phyloP scores from a whole-genome alignment of 1,139 yeast species.

The Nakaseomyces glabratus region DNA sequence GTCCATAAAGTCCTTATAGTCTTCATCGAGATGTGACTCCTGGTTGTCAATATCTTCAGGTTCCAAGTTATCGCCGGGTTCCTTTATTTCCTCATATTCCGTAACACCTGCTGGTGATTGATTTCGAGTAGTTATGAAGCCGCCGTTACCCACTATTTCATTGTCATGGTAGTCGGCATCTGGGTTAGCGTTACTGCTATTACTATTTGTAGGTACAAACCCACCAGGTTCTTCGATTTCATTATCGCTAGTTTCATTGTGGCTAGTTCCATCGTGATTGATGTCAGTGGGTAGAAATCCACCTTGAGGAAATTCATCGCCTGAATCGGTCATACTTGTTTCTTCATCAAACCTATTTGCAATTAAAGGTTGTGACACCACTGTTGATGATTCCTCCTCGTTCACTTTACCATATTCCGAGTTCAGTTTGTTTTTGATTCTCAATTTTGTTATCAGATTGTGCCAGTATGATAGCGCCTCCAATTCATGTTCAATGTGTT shows the following conservation, averaged over 20 bases:
- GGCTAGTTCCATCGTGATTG: background rate
- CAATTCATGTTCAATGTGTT: conserved; percentile 38
- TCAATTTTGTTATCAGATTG: conserved; percentile 55
- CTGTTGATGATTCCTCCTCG: background rate
- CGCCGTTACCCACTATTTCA: no score
- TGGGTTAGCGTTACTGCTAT: no score
- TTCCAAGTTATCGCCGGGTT: conserved; percentile 5
- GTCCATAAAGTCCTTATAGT: conserved; percentile 23
- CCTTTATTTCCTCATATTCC: no score
- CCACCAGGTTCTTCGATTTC: no score
- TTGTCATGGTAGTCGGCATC: no score
- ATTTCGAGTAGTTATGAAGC: no score
- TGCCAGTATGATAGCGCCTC: conserved; percentile 69
- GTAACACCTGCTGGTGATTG: no score
- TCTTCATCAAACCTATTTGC: conserved; percentile 22
- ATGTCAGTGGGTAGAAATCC: conserved; percentile 16
- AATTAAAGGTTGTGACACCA: conserved; percentile 1
- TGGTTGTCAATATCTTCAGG: conserved; percentile 8
- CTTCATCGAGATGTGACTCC: conserved; percentile 12
- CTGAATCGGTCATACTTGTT: conserved; percentile 11
- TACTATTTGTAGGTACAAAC: no score
- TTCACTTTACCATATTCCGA: conserved; percentile 50
- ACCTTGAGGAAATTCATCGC: conserved; percentile 17
- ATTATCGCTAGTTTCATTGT: no score
- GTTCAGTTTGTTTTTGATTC: conserved; percentile 63